Conservation (phyloP, 2,329 filamentous ascomycete species). For the Penicillium sp. region DNA sequence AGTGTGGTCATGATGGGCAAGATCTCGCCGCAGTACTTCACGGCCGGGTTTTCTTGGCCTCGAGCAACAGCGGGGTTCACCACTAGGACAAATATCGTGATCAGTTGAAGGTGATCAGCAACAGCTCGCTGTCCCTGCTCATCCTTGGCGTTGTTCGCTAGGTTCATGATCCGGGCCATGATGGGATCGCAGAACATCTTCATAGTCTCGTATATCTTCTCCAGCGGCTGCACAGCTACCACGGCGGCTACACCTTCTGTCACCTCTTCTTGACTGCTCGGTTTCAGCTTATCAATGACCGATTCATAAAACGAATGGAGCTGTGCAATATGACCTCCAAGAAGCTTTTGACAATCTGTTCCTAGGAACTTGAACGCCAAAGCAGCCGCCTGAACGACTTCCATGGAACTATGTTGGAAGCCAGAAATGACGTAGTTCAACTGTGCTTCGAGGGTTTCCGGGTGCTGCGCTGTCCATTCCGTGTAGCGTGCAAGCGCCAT, state of each 20-base stretch:
- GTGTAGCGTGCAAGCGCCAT: conserved; percentile 98
- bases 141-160: conserved; percentile 83
- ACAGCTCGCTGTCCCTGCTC: conserved; percentile 84
- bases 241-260: conserved; percentile 95
- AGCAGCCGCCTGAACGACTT: conserved; percentile 89
- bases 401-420: conserved; percentile 85
- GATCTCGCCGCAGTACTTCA: conserved; percentile 95
- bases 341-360: conserved; percentile 85
- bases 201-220: conserved; percentile 80
- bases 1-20: conserved; percentile 87
- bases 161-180: conserved; percentile 79
- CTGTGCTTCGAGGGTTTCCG: conserved; percentile 88
- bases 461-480: conserved; percentile 94
- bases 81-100: conserved; percentile 85
- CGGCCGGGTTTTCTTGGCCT: conserved; percentile 80
- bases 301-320: conserved; percentile 92
- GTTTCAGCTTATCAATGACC: conserved; percentile 83
- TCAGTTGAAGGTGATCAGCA: conserved; percentile 87
- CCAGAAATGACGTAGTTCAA: conserved; percentile 95
- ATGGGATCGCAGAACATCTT: conserved; percentile 94
- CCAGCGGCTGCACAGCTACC: conserved; percentile 80
- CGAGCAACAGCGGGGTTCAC: conserved; percentile 75
- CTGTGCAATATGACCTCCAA: conserved; percentile 81
- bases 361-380: conserved; percentile 97
- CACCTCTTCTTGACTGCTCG: conserved; percentile 89